These are phyloP conservation scores for Byssothecium circinans DNA, from an alignment of 2,329 filamentous ascomycete genomes.

Conservation along the genomic window DNA sequence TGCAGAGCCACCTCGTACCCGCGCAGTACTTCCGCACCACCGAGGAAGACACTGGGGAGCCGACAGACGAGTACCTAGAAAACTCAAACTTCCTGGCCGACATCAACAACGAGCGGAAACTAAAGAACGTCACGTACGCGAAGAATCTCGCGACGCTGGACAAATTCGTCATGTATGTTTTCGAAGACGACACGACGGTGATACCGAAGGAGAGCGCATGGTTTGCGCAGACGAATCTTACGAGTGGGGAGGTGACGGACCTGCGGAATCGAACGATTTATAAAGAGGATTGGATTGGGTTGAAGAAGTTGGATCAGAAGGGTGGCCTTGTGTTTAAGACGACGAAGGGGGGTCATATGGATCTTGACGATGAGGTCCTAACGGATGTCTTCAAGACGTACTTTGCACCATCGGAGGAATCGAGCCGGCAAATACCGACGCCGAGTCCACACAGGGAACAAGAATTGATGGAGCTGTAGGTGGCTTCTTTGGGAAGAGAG, in stretches of 20 bases:
- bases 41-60: conserved; percentile 57
- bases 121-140: conserved; percentile 76
- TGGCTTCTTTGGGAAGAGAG: neutral
- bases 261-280: conserved; percentile 74
- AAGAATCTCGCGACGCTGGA: conserved; percentile 69
- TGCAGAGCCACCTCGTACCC: conserved; percentile 80
- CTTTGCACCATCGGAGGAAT: conserved; percentile 54
- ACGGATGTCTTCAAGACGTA: conserved; percentile 66
- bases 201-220: conserved; percentile 88
- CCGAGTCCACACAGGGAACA: conserved; percentile 17
- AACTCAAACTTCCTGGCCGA: conserved; percentile 88
- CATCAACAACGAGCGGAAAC: conserved; percentile 85
- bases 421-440: neutral
- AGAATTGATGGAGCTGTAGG: conserved; percentile 33
- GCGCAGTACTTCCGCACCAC: conserved; percentile 90
- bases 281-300: conserved; percentile 88
- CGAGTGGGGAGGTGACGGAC: conserved; percentile 61
- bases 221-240: conserved; percentile 78
- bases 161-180: conserved; percentile 86
- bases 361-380: conserved; percentile 67
- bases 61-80: conserved; percentile 68
- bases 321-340: conserved; percentile 76
- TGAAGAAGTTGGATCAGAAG: conserved; percentile 76
- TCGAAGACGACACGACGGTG: conserved; percentile 81
- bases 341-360: conserved; percentile 80